Evolutionary conservation across 495 filamentous ascomycete genomes (phyloP).

Genomic region (Penicillium chermesinum): DNA sequence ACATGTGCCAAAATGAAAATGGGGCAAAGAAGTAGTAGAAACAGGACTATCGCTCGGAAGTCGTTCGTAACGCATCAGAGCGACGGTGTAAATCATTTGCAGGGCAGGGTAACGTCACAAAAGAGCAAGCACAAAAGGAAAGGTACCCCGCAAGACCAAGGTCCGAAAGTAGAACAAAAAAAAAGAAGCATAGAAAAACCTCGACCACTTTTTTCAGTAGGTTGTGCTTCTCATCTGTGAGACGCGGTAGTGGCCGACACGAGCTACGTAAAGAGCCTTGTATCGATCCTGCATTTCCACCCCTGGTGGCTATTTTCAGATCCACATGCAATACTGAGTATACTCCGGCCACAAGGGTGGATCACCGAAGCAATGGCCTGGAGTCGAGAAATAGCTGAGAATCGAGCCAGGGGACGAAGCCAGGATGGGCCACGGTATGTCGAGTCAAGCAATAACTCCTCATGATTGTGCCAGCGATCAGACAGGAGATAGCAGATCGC

Average conservation of each 20-base stretch:
- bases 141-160: background rate
- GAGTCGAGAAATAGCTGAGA: background rate
- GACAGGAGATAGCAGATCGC: too few species aligned
- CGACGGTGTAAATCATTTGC: conserved; percentile 12
- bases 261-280: conserved; percentile 1
- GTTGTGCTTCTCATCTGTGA: background rate
- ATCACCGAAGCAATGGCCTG: too few species aligned
- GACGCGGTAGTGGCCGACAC: conserved; percentile 7
- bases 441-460: conserved; percentile 10
- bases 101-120: conserved; percentile 12
- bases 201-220: background rate
- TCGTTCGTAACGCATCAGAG: conserved; percentile 3
- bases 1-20: conserved; percentile 5
- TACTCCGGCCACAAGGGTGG: background rate
- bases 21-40: conserved; percentile 15
- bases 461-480: conserved; percentile 1
- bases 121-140: conserved; percentile 3
- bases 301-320: background rate
- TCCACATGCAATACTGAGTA: too few species aligned
- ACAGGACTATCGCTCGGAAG: conserved; percentile 4
- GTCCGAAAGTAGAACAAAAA: background rate
- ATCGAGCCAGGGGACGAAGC: background rate
- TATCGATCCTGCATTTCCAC: background rate
- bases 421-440: too few species aligned
- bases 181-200: background rate